Evolutionary conservation across 2,329 filamentous ascomycete genomes (phyloP), one percentile per base, ranked within the genome.

Genomic region (Lasiodiplodia sp.): DNA sequence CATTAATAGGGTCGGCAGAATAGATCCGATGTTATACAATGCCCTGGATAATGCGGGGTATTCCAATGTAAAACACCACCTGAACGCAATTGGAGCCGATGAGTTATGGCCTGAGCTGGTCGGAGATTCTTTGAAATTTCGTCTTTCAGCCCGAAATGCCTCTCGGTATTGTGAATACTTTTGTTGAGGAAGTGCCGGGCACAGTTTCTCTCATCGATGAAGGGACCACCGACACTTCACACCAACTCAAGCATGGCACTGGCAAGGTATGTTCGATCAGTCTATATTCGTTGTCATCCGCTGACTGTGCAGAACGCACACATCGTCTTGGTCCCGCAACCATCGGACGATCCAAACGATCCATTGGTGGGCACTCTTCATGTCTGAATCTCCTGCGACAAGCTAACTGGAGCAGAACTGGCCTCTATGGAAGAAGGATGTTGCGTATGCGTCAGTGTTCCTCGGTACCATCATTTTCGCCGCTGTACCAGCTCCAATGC

Each of bases 391-490:
- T 18, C n/a, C 31, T 16, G 51, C 12, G 18, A 14, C 11, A 23
- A 10, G 25, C 51, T 52, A 14, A 53, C 60, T 23, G 55, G 10
- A 40, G 23, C 55, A 73, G 73, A 72, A 72, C 16, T 75, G 73
- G 73, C 72, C 73, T 23, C 55, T 57, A 58, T 75, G 73, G 73
- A 75, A 75, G 66, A 70, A 72, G 14, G 73, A 75, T 69, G 38
- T 68, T 16, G 65, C 71, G 5, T 75, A 74, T 51, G 68, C 63
- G 3, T 69, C 74, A 58, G 58, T 75, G 10, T 75, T 75, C 70
- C 71, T 74, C 62, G 74, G 72, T 31, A 73, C 72, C 67, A 75
- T 75, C 66, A 70, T 75, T 67, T 75, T 75, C 55, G 73, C 73
- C 34, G 72, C 73, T 2, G 72, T 70, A 37, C 73, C 73, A 2